Evolutionary conservation across 768 basidiomycete genomes (phyloP).

Genomic region (Auriscalpium orientale): DNA sequence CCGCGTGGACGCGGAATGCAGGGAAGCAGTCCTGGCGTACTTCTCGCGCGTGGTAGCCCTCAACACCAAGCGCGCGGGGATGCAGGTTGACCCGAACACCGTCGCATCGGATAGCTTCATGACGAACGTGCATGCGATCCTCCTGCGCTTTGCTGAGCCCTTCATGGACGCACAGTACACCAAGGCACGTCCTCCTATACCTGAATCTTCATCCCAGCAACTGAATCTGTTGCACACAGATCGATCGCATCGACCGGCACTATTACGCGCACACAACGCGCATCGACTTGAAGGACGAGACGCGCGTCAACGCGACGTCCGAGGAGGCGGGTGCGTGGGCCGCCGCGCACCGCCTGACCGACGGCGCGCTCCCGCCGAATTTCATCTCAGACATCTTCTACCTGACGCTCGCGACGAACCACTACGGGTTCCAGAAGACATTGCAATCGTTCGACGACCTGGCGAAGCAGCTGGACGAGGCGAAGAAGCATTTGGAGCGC

Average conservation of each 20-base stretch:
- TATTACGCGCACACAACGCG: constrained; percentile 71
- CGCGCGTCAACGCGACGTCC: constrained; percentile 86
- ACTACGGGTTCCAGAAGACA: constrained; percentile 81
- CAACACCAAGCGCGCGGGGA: constrained; percentile 85
- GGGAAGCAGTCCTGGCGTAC: constrained; percentile 79
- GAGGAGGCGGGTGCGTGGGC: constrained; percentile 79
- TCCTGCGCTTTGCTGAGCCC: constrained; percentile 84
- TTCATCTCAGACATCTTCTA: constrained; percentile 97
- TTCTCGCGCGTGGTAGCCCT: constrained; percentile 67
- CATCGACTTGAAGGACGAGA: constrained; percentile 80
- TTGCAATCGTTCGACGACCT: constrained; percentile 71
- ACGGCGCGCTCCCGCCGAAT: constrained; percentile 63
- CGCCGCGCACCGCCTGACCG: constrained; percentile 36
- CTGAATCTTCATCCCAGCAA: background rate
- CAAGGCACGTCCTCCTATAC: constrained; percentile 45
- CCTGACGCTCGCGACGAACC: constrained; percentile 77
- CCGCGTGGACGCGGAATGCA: constrained; percentile 65
- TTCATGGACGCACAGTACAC: constrained; percentile 89
- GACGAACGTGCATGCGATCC: constrained; percentile 78
- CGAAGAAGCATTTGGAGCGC: constrained; percentile 69
- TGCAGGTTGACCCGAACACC: constrained; percentile 82
- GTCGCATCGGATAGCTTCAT: constrained; percentile 91
- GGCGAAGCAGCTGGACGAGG: constrained; percentile 66
- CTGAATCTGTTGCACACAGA: constrained; percentile 36
- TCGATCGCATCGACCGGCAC: constrained; percentile 83